phyloP scores from a whole-genome alignment of 164 flowering plant genomes.

The Vitis riparia region DNA sequence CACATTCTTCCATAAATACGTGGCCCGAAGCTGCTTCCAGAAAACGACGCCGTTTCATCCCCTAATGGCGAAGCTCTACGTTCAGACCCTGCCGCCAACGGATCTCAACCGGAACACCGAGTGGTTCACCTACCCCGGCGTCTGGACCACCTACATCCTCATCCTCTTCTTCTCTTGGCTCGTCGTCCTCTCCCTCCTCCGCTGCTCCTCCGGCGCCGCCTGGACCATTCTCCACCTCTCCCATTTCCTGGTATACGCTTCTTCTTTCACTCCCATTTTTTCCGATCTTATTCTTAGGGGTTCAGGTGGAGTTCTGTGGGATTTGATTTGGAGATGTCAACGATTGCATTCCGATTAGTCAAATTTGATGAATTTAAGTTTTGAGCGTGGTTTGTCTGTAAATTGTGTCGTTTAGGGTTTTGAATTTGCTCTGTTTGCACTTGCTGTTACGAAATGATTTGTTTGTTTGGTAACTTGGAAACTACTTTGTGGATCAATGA shows the following conservation, averaged over 20 bases:
- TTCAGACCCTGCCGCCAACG: constrained; percentile 44
- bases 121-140: constrained; percentile 82
- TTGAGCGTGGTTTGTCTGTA: too few species aligned
- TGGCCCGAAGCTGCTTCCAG: too few species aligned
- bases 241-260: constrained; percentile 46
- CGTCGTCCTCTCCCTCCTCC: constrained; percentile 52
- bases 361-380: too few species aligned
- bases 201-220: constrained; percentile 72
- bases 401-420: too few species aligned
- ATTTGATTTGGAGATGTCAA: too few species aligned
- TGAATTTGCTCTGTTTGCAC: too few species aligned
- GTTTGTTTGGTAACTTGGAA: too few species aligned
- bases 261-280: not conserved
- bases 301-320: not conserved
- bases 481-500: too few species aligned
- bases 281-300: not conserved
- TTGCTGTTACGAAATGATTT: too few species aligned
- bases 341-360: too few species aligned
- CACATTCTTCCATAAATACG: too few species aligned
- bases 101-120: constrained; percentile 78
- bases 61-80: constrained; percentile 22
- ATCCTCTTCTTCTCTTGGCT: constrained; percentile 71
- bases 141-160: constrained; percentile 66
- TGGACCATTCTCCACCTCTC: constrained; percentile 70
- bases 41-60: too few species aligned